A percentile compares a stretch with the other conserved stretches of the same genome.
phyloP scores from a whole-genome alignment of 2,329 filamentous ascomycete genomes.

The Podosphaera aphanis region DNA sequence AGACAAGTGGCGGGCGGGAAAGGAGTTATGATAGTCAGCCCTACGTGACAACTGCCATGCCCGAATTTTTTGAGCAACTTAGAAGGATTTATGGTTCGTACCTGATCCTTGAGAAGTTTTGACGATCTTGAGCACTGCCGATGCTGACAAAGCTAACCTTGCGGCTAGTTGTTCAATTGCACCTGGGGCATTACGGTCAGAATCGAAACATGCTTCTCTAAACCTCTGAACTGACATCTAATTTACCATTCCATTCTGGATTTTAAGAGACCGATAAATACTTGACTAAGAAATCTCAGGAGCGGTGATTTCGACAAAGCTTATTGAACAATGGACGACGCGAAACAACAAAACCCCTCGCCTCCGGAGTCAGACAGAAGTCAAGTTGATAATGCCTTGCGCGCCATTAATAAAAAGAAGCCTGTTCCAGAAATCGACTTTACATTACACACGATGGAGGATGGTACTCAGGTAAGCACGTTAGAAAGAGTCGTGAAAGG shows the following conservation, averaged over 20 bases:
- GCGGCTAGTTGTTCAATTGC: neutral
- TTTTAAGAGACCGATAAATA: neutral
- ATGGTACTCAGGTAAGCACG: slow-evolving; percentile 85
- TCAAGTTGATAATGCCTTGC: slow-evolving; percentile 71
- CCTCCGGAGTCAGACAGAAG: slow-evolving; percentile 8
- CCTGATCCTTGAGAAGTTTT: neutral
- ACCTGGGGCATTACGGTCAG: neutral
- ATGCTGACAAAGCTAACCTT: neutral
- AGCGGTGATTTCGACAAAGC: neutral
- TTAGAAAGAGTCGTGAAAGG: slow-evolving; percentile 95
- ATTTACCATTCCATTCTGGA: neutral
- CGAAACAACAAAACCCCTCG: slow-evolving; percentile 9
- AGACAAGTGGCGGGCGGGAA: too few relatives aligned
- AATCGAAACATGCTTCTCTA: neutral
- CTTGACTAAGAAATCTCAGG: neutral
- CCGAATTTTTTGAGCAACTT: too few relatives aligned
- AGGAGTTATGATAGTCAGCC: neutral
- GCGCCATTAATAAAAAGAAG: slow-evolving; percentile 84
- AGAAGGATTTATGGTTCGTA: neutral
- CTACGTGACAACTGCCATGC: too few relatives aligned
- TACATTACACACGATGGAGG: slow-evolving; percentile 94
- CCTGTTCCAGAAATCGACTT: slow-evolving; percentile 96
- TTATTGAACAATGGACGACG: slow-evolving; percentile 12
- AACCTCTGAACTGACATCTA: neutral
- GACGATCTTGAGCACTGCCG: neutral